A percentile compares a stretch with the other conserved stretches of the same genome.
phyloP scores from a whole-genome alignment of 441 rosid genomes.

The Kokia cookei region DNA sequence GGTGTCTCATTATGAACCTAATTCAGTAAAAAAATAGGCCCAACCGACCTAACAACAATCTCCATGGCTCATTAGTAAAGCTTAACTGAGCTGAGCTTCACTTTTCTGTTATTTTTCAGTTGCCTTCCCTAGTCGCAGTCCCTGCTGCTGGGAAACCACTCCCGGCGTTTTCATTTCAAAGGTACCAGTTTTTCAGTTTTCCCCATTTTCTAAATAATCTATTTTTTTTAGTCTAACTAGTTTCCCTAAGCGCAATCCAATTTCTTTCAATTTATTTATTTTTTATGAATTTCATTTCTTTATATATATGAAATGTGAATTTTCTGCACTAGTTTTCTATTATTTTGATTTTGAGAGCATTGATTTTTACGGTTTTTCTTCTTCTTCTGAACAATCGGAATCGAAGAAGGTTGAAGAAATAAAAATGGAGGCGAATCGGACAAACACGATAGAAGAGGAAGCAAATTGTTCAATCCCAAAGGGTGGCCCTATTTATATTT shows the following conservation, averaged over 20 bases:
- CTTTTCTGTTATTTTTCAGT: neutral
- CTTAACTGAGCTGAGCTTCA: neutral
- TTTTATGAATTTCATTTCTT: neutral
- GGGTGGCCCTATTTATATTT: constrained; percentile 53
- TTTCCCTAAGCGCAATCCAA: neutral
- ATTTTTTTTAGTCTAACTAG: neutral
- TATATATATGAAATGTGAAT: neutral
- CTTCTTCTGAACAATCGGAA: neutral
- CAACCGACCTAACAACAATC: neutral
- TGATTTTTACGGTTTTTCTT: neutral
- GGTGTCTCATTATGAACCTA: too few species aligned
- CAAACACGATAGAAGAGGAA: constrained; percentile 3
- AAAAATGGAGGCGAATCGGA: neutral
- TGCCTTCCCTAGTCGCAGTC: neutral
- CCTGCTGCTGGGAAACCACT: neutral
- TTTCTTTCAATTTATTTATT: neutral
- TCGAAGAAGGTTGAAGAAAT: neutral
- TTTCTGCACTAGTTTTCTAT: neutral
- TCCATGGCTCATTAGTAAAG: neutral
- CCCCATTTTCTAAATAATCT: neutral
- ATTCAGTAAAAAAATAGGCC: neutral
- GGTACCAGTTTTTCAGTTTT: neutral
- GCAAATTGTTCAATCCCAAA: constrained; percentile 10
- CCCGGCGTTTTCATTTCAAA: neutral
- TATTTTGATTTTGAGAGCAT: neutral